Evolutionary conservation across 2,329 filamentous ascomycete species (phyloP), one percentile per base, ranked within the genome.

Genomic region (Talaromyces sp.): DNA sequence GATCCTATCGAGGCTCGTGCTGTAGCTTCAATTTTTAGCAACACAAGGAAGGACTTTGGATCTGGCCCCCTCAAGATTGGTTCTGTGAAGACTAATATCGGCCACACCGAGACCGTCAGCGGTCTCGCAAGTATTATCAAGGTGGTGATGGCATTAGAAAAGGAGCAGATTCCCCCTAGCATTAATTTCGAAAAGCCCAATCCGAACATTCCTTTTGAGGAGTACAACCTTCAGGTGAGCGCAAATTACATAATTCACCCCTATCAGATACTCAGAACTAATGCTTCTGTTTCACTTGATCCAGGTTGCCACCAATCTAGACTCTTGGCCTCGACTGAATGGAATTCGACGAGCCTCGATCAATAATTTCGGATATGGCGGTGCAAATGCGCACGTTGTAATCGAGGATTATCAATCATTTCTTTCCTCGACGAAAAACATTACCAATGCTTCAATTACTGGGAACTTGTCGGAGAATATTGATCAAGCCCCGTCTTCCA

Each of bases 1-100:
- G 71, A 73, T 59, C 67, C 70, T 0, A 66, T 70, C 15, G 71
- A 73, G 43, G 31, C 39, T 17, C 43, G 27, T 17, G 59, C 59
- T 39, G 78, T 43, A 17, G 41, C 41, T 43, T 43, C 41, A 17
- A 43, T 3, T 43, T 43, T 43, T 5, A 43, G 41, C 41, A 19
- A 43, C 41, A 43, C 41, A 4, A 43, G 41, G 13, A 43, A 43
- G 6, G 27, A 1, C 27, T 31, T 31, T 17, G 41, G 9, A 43
- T 43, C 41, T 43, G 41, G 41, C 1, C 15, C 41, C n/a, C 17
- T 43, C 6, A 43, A 43, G 17, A 43, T 43, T 43, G 41, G 41
- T 9, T 43, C 41, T n/a, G 41, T 43, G 17, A 43, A 43, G 41
- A 43, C 41, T n/a, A 43, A 43, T 19, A 43, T 43, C 4, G 41